phyloP scores from a whole-genome alignment of 1,284 basidiomycete genomes.

The Coniophora puteana region DNA sequence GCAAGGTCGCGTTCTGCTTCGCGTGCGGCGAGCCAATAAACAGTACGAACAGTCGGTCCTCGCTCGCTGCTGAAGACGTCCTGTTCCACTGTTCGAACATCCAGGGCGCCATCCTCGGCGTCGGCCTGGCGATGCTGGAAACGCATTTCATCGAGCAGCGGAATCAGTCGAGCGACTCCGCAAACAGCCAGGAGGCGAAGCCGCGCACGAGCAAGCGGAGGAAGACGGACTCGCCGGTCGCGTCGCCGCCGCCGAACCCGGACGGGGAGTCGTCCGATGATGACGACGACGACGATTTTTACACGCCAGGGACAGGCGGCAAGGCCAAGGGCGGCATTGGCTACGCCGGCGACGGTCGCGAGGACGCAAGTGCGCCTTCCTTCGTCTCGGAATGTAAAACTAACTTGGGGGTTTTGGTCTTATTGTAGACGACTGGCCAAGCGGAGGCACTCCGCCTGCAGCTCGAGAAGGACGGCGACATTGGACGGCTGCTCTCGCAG shows the following conservation, averaged over 20 bases:
- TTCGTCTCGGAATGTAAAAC: not conserved
- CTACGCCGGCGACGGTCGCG: constrained; percentile 74
- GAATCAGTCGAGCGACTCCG: constrained; percentile 35
- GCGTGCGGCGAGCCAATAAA: constrained; percentile 78
- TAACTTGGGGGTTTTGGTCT: constrained; percentile 6
- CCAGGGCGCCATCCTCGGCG: constrained; percentile 82
- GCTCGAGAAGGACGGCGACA: constrained; percentile 63
- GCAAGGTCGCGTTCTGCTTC: constrained; percentile 68
- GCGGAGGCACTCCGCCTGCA: constrained; percentile 72
- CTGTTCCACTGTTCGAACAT: constrained; percentile 86
- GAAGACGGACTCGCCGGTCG: constrained; percentile 37
- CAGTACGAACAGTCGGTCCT: constrained; percentile 35
- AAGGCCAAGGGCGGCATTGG: constrained; percentile 76
- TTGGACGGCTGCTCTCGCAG: constrained; percentile 61
- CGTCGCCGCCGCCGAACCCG: constrained; percentile 22
- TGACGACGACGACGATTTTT: constrained; percentile 54
- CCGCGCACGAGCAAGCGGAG: constrained; percentile 46
- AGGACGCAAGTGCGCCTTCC: constrained; percentile 63
- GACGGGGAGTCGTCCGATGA: constrained; percentile 43
- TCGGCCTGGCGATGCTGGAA: constrained; percentile 81
- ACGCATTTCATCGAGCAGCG: constrained; percentile 60
- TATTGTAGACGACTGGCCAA: constrained; percentile 69
- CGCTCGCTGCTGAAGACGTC: constrained; percentile 41
- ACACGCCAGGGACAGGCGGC: constrained; percentile 43
- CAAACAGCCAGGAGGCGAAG: constrained; percentile 30